Evolutionary conservation across 345 rosid species (phyloP).

Genomic region (Linum trigynum): DNA sequence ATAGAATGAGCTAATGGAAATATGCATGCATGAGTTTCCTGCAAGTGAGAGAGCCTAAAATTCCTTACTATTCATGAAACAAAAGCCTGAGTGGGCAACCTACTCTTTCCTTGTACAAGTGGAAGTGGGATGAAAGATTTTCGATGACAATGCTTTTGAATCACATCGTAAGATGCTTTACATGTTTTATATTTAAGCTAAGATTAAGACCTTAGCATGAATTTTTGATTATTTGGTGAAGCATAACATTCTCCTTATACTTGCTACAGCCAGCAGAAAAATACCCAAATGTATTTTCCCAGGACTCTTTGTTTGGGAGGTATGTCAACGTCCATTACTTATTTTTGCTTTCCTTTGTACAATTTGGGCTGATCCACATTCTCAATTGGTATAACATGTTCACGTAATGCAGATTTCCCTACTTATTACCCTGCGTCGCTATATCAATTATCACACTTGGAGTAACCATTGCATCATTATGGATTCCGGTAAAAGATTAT

Average conservation of each 20-base stretch:
- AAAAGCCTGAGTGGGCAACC: too few relatives aligned
- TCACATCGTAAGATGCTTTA: too few relatives aligned
- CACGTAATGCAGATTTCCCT: conserved; percentile 63
- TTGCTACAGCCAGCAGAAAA: conserved; percentile 11
- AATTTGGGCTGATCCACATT: conserved; percentile 1
- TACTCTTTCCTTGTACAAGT: too few relatives aligned
- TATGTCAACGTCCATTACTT: conserved; percentile 17
- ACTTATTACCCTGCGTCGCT: conserved; percentile 57
- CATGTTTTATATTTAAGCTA: neutral
- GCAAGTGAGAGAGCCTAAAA: too few relatives aligned
- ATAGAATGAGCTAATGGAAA: too few relatives aligned
- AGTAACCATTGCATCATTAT: conserved; percentile 36
- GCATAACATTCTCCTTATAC: neutral
- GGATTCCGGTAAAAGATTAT: conserved; percentile 60
- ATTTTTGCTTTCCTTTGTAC: neutral
- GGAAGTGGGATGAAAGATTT: too few relatives aligned
- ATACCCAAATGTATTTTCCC: conserved; percentile 8
- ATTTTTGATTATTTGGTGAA: neutral
- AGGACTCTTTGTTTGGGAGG: conserved; percentile 52
- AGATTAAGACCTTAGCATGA: neutral
- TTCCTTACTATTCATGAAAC: too few relatives aligned
- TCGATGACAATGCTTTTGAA: too few relatives aligned
- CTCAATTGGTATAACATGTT: neutral
- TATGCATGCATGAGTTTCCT: too few relatives aligned
- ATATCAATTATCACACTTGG: conserved; percentile 56